Evolutionary conservation across 2,329 filamentous ascomycete species (phyloP), one percentile per base, ranked within the genome.

Genomic region (Neopestalotiopsis clavispora): DNA sequence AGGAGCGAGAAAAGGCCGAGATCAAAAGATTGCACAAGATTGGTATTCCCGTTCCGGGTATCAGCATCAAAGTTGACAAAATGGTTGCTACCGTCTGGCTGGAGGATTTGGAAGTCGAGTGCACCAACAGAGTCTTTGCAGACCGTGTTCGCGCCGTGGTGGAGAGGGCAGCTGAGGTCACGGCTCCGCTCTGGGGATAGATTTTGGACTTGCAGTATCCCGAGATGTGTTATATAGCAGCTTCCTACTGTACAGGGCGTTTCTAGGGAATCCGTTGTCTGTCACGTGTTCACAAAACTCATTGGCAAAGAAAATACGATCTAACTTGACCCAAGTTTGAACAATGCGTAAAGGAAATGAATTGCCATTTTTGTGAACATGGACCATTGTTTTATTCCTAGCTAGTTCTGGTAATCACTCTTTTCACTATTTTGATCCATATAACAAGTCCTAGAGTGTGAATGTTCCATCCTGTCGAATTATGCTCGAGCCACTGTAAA

Each of bases 81-180:
- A 91, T 94, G 81, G 86, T 92, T 66, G 96, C 95, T 6, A 92
- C 90, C 71, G 91, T 99, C 6, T 98, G 95, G 95, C 84, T 99
- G 52, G 96, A 98, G 84, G 90, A 93, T 73, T 81, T 98, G 59
- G 94, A 97, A 74, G 93, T 99, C 4, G 96, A 98, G 80, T 97
- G 94, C 79, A 83, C 83, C 67, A 94, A 94, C 72, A 89, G 90
- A 71, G 89, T 94, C 20, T 88, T 97, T 76, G 90, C 90, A 61
- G 95, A 97, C 79, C 87, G 96, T 69, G 93, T 99, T 4, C 88
- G 92, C 74, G 94, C 94, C 1, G 94, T 99, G 9, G 93, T 98
- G 12, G 95, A 98, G 80, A 87, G 94, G 73, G 95, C 93, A 0
- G 91, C 95, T 3, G 95, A 98, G 83, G 93, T 94, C 32, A 93